A percentile compares a stretch with the other conserved stretches of the same genome.
These are phyloP conservation scores for Apiotrichum porosum DNA, from an alignment of 1,284 basidiomycete genomes.

Conservation along the genomic window DNA sequence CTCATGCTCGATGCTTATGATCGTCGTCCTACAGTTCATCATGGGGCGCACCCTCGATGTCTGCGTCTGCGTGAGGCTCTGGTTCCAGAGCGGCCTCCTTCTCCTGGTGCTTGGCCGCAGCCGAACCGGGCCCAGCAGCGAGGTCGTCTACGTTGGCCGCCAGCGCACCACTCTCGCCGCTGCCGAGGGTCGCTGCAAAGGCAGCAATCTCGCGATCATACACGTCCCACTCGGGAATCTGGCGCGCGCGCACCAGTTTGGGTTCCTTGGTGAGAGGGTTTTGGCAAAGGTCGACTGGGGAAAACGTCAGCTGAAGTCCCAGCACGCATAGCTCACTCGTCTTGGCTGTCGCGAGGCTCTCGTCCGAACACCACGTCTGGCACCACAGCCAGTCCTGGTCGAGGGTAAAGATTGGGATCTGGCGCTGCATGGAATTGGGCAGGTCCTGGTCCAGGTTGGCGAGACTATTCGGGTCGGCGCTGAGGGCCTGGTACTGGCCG, in stretches of 20 bases:
- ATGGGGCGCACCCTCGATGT: conserved; percentile 2
- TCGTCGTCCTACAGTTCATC: conserved; percentile 7
- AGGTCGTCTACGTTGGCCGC: conserved; percentile 68
- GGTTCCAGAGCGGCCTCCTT: not conserved
- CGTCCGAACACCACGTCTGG: conserved; percentile 54
- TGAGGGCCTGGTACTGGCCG: conserved; percentile 85
- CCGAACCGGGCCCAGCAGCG: conserved; percentile 32
- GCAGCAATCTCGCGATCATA: conserved; percentile 62
- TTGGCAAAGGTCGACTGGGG: conserved; percentile 86
- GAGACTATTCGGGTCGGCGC: conserved; percentile 86
- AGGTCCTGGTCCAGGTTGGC: conserved; percentile 96
- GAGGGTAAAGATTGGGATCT: conserved; percentile 82
- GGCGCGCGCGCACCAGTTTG: conserved; percentile 82
- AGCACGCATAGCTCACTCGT: conserved; percentile 49
- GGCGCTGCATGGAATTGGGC: conserved; percentile 82
- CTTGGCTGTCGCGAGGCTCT: conserved; percentile 51
- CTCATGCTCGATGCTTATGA: too few relatives aligned
- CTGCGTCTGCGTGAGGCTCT: not conserved
- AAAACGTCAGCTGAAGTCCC: conserved; percentile 10
- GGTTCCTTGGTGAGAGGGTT: conserved; percentile 96
- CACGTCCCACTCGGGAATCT: conserved; percentile 95
- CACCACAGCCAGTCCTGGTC: conserved; percentile 89
- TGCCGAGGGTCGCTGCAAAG: conserved; percentile 61
- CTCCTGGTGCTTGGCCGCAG: not conserved
- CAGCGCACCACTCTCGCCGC: conserved; percentile 49